Conservation (phyloP, 78 protist genomes). For the Guillardia theta region DNA sequence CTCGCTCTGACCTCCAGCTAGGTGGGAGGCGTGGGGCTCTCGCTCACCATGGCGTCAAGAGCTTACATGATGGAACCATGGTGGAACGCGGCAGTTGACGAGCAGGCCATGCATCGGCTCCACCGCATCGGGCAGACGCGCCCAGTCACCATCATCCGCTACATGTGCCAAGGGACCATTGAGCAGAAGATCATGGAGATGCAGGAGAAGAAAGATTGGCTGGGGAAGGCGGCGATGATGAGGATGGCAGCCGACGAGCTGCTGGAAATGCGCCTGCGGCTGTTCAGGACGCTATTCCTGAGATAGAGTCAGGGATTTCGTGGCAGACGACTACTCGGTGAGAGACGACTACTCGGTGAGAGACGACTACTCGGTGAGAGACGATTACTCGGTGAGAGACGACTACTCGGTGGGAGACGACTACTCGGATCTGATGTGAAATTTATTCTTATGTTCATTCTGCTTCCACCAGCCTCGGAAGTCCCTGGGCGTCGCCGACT, state of each 20-base stretch:
- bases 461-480: no score
- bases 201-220: constrained; percentile 2
- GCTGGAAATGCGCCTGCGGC: neutral
- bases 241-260: neutral
- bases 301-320: no score
- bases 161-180: neutral
- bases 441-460: no score
- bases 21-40: neutral
- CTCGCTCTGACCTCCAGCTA: neutral
- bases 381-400: no score
- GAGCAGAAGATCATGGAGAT: neutral
- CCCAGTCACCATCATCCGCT: neutral
- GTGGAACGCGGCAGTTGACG: neutral
- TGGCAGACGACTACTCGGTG: no score
- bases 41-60: neutral
- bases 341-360: no score
- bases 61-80: neutral
- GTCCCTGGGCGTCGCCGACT: no score
- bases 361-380: no score
- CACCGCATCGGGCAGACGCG: constrained; percentile 14
- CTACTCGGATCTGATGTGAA: no score
- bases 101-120: neutral
- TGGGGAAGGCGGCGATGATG: neutral
- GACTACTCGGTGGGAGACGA: no score
- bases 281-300: neutral